Conservation (phyloP, 257 asterid genomes). For the Apocynum venetum region DNA sequence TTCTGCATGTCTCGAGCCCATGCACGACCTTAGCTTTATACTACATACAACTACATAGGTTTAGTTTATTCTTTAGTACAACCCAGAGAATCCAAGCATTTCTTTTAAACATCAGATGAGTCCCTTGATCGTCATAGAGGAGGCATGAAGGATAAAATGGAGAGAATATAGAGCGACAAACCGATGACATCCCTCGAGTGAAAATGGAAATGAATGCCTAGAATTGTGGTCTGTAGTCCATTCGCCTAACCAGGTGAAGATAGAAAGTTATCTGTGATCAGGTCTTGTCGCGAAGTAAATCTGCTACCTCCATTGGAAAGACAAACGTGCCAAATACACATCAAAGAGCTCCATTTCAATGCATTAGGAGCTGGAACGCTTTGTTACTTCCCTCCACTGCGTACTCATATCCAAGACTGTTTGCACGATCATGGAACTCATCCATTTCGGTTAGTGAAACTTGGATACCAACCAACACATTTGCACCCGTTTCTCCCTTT, state of each 20-base stretch:
- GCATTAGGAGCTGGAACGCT: slow-evolving; percentile 78
- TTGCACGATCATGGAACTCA: slow-evolving; percentile 59
- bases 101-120: neutral
- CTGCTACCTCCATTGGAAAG: neutral
- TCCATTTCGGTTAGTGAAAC: slow-evolving; percentile 56
- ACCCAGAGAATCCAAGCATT: neutral
- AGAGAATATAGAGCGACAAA: neutral
- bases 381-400: slow-evolving; percentile 62
- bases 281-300: neutral
- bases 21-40: neutral
- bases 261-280: neutral
- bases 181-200: neutral
- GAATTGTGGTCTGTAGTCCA: neutral
- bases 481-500: slow-evolving; percentile 94
- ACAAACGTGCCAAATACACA: neutral
- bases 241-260: neutral
- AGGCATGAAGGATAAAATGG: neutral
- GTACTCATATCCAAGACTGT: slow-evolving; percentile 69
- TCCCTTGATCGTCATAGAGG: neutral
- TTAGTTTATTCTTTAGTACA: neutral
- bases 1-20: too few species aligned
- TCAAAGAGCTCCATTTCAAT: slow-evolving; percentile 22
- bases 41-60: neutral
- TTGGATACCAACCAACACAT: slow-evolving; percentile 92
- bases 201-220: neutral